Base-by-base conservation (phyloP, 345 rosid genomes). In the Streptanthus diversifolius region DNA sequence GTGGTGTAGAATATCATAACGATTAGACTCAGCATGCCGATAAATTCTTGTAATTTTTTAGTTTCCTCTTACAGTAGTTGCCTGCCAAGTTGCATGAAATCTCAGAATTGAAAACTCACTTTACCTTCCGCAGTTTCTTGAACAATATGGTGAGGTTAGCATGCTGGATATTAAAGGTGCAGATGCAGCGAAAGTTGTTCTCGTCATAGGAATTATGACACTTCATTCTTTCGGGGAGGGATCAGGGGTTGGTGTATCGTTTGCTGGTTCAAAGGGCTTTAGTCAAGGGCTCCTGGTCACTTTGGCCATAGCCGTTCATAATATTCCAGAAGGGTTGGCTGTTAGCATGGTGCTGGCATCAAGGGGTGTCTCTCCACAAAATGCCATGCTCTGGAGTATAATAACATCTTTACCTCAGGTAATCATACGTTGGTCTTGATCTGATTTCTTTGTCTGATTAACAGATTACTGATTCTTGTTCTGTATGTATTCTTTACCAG, bases 151-250 rank as follows among this genome's bases (percentile, higher is more conserved):
- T 30, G 99, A 95, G 76, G 97, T 95, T 66, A 95, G 95, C 74
- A 95, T 92, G 98, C 72, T 92, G 85, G 99, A 92, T 84, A 92
- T 95, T 59, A 90, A 89, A 83, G 98, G 99, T 48, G 97, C 99
- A 55, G 98, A 95, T 56, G 97, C 98, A 45, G 66, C 89, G 4
- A 95, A 95, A 81, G 98, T 90, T 72, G 96, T 95, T 73, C 98
- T 92, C 29, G 92, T 95, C 68, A 83, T 95, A 45, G 98, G 99
- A 56, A 95, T 95, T 56, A 95, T 95, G 99, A 95, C 98, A 61
- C 99, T 95, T 72, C 99, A 95, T 83, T 95, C 99, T 67, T 92
- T 95, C 57, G 99, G 98, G 68, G 98, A 95, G 80, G 99, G 99
- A 55, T 92, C 98, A 48, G 98, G 98, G 47, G 98, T 95, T 63